phyloP scores from a whole-genome alignment of 805 yeast species.

The Tetrapisispora taiwanensis region DNA sequence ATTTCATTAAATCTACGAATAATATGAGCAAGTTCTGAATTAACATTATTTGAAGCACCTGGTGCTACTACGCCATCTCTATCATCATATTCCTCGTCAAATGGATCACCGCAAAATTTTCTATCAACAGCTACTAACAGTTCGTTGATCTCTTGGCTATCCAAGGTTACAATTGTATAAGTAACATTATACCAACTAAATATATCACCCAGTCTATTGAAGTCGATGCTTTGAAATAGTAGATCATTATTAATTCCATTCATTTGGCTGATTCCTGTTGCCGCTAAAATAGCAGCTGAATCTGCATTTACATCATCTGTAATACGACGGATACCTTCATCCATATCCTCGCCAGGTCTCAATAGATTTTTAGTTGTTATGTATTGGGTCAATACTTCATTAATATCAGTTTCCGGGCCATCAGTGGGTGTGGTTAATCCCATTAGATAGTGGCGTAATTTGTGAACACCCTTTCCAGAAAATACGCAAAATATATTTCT shows the following conservation, averaged over 20 bases:
- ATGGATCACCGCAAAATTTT: slow-evolving; percentile 26
- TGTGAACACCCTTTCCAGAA: slow-evolving; percentile 78
- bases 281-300: slow-evolving; percentile 28
- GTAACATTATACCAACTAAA: slow-evolving; percentile 17
- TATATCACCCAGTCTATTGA: slow-evolving; percentile 22
- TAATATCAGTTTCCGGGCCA: slow-evolving; percentile 27
- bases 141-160: slow-evolving; percentile 13
- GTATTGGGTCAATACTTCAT: slow-evolving; percentile 25
- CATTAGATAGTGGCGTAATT: slow-evolving; percentile 60
- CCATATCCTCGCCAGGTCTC: slow-evolving; percentile 19
- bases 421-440: slow-evolving; percentile 28
- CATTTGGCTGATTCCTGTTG: slow-evolving; percentile 25
- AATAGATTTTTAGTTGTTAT: slow-evolving; percentile 20
- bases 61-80: slow-evolving; percentile 23
- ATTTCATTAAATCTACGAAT: slow-evolving; percentile 25
- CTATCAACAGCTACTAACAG: slow-evolving; percentile 19
- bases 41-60: slow-evolving; percentile 21
- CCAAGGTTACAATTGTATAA: slow-evolving; percentile 2
- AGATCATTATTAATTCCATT: slow-evolving; percentile 24
- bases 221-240: slow-evolving; percentile 25
- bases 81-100: slow-evolving; percentile 23
- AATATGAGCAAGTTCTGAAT: slow-evolving; percentile 25
- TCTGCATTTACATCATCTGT: slow-evolving; percentile 24
- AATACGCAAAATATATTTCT: slow-evolving; percentile 83
- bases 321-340: slow-evolving; percentile 22